A percentile compares a stretch with the other conserved stretches of the same genome.
phyloP scores from a whole-genome alignment of 2,329 filamentous ascomycete genomes.

The Aureobasidium sp. region DNA sequence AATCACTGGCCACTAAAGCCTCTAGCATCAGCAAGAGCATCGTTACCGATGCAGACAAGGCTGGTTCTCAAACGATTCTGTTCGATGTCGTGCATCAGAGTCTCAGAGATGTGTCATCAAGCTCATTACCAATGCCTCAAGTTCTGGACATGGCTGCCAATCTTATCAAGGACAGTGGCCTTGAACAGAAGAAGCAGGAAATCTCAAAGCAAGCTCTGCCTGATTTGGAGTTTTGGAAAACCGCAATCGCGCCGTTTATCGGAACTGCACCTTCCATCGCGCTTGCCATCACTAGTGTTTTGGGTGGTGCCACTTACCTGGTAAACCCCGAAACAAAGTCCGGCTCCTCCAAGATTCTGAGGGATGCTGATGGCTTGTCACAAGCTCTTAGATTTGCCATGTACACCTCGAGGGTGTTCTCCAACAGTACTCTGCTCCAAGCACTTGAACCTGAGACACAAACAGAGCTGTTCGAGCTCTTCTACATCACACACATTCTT shows the following conservation, averaged over 20 bases:
- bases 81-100: constrained; percentile 45
- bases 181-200: constrained; percentile 10
- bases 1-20: constrained; percentile 41
- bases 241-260: constrained; percentile 51
- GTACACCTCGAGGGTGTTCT: constrained; percentile 56
- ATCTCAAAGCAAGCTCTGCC: constrained; percentile 21
- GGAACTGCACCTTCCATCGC: constrained; percentile 48
- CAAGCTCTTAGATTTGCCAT: constrained; percentile 65
- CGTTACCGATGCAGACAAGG: constrained; percentile 14
- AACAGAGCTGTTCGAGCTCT: constrained; percentile 38
- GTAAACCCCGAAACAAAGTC: constrained; percentile 28
- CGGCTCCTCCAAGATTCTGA: constrained; percentile 26
- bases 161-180: constrained; percentile 29
- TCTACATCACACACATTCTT: constrained; percentile 47
- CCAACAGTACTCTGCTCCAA: constrained; percentile 29
- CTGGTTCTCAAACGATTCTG: constrained; percentile 36
- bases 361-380: constrained; percentile 63
- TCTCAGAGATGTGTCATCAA: constrained; percentile 36
- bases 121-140: constrained; percentile 43
- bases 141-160: constrained; percentile 47
- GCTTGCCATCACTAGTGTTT: constrained; percentile 62
- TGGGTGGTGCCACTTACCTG: constrained; percentile 63
- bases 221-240: constrained; percentile 50
- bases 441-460: constrained; percentile 26
- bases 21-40: constrained; percentile 15